These are phyloP conservation scores for Aspergillus baeticus DNA, from an alignment of 495 filamentous ascomycete genomes.

Conservation along the genomic window DNA sequence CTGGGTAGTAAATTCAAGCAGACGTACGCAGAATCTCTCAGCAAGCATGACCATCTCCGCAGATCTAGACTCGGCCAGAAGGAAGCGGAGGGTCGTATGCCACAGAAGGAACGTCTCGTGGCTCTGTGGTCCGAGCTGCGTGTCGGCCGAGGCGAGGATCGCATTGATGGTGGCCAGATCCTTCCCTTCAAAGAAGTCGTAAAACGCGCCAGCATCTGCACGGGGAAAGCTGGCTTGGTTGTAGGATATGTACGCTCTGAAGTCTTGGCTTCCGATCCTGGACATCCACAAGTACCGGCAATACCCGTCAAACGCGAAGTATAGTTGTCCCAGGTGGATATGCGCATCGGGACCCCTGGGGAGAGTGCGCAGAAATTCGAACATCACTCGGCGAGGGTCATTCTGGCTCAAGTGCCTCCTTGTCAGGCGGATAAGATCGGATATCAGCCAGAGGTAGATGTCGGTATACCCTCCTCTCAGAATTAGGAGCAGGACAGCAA, in stretches of 20 bases:
- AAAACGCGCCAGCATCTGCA: conserved; percentile 8
- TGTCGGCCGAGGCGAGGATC: conserved; percentile 1
- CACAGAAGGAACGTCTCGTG: conserved; percentile 8
- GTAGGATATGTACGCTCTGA: conserved; percentile 4
- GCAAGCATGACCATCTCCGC: conserved; percentile 1
- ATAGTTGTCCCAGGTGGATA: not conserved
- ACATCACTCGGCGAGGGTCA: conserved; percentile 7
- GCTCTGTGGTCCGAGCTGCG: conserved; percentile 4
- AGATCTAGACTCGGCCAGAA: no score
- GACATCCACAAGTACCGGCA: conserved; percentile 7
- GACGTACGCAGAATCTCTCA: not conserved
- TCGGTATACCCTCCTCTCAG: not conserved
- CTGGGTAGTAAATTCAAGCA: not conserved
- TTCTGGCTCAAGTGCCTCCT: not conserved
- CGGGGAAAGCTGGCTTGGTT: conserved; percentile 12
- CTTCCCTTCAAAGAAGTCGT: conserved; percentile 3
- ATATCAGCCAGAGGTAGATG: not conserved
- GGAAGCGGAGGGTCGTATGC: conserved; percentile 2
- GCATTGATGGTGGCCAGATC: not conserved
- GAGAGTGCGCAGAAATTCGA: conserved; percentile 6
- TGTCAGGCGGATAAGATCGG: not conserved
- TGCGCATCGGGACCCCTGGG: no score
- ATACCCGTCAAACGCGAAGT: conserved; percentile 6
- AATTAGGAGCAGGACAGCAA: conserved; percentile 8
- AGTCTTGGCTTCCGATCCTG: not conserved